Evolutionary conservation across 371 early-diverging fungal genomes (phyloP), one percentile per base, ranked within the genome.

Genomic region (Mortierella sp.): DNA sequence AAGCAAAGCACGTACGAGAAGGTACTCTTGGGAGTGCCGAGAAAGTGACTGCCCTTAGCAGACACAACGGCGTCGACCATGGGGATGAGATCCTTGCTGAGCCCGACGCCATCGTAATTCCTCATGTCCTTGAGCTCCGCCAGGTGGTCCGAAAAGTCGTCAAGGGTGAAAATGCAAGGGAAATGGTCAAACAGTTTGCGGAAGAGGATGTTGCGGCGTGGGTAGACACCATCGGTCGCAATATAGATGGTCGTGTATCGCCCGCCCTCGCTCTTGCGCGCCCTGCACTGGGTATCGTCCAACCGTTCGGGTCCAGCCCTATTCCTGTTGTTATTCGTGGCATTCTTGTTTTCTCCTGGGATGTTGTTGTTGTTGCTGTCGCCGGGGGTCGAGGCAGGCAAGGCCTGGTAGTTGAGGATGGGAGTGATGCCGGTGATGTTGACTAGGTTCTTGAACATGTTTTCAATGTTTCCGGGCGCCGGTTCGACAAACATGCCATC

Each of bases 51-150:
- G 0, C 91, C 92, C 64, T 91, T 90, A 22, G 92, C 87, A 10
- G 91, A 83, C 50, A 91, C 90, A 53, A 92, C 88, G 26, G 91
- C 91, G 68, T 92, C 92, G 9, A 92, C 86, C 90, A 92, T 91
- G 9, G 92, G 92, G 41, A 92, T 90, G 52, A 92, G 64, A 65
- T 89, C 90, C 26, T 85, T 80, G 58, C 86, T 82, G 44, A 92
- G 73, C 9, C 87, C 86, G 4, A 91, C 88, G 4, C 87, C 86
- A 41, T 92, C 91, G 44, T 79, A 75, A 26, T 90, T 91, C 65
- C 88, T 78, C 39, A 90, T 79, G 14, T 79, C 80, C 39, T 76
- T 80, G 29, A 92, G 71, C 29, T 89, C 87, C 1, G 47, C 73
- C 63, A 91, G 55, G 8, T 87, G 88, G 5, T 86, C 70, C 11